Evolutionary conservation across 192 early-diverging fungal species (phyloP), one percentile per base, ranked within the genome.

Genomic region (Paraglomus brasilianum): DNA sequence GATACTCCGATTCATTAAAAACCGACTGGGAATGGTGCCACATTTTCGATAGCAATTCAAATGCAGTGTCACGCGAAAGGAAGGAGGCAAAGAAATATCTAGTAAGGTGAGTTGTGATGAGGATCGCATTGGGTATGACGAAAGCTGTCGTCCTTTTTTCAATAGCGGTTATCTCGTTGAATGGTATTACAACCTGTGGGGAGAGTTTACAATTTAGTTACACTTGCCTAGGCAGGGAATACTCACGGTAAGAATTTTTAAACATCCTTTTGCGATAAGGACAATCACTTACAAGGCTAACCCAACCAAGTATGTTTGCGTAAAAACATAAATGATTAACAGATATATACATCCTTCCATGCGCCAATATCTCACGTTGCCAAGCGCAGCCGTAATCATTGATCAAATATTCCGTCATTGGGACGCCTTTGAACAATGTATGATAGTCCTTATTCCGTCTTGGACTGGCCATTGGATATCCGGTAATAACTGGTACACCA

Each of bases 281-380:
- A 45, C 15, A 50, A 36, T 21, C 41, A 48, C 81, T 76, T 84
- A 85, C 85, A 62, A 84, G 90, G 15, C 91, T 92, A 2, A 91
- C 87, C 87, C 92, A 94, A 38, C 94, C 94, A 82, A 95, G 92
- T 70, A 95, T 92, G 72, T 91, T 93, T 43, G 90, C 88, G 77
- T 94, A 88, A 72, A 95, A 95, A 74, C 90, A 92, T 30, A 94
- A 75, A 64, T 88, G 81, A 69, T 84, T 84, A 59, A 90, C 85
- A 13, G 93, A 93, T 70, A 93, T 78, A 74, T 93, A 95, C 72
- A 95, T 75, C 24, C 91, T 82, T 5, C 94, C 94, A 65, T 95
- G 94, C 13, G 91, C 88, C 10, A 95, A 80, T 22, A 95, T 94
- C 58, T 95, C 94, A 42, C 90, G 89, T 76, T 95, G 92, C 36